Evolutionary conservation across 805 yeast genomes (phyloP), one percentile per base, ranked within the genome.

Genomic region (Myxozyma sirexii): DNA sequence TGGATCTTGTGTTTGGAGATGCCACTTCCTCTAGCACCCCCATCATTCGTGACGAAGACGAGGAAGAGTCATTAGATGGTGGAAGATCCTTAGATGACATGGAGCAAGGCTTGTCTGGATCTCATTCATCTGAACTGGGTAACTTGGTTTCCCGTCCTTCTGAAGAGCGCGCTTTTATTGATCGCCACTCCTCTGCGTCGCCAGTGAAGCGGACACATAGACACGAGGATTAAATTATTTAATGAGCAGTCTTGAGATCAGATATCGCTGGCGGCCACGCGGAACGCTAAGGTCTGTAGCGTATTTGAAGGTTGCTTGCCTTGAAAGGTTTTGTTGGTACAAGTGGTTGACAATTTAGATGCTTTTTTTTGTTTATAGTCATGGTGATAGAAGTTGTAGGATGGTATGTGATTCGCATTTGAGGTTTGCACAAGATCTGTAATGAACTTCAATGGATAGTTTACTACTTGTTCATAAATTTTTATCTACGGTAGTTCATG

Each of bases 1-100:
- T 92, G 96, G 97, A 92, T 63, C 82, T 88, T 2, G 81, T 91
- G 13, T 91, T 92, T 72, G 96, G 92, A 65, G 97, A 85, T 44
- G 59, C 68, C 79, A 66, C 72, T 1, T 71, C 78, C 1, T 57
- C 71, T 2, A 24, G n/a, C 26, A 59, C 69, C 5, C 69, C 69
- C 7, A 13, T 58, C 7, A 64, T 60, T 42, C 62, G 65, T 38
- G 75, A 70, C 21, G 55, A 46, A 12, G 46, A 44, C 8, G 49
- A 54, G 19, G 35, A 29, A n/a, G 29, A 26, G 13, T 19, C 19
- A 13, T 13, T 24, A 13, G 23, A 8, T 15, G 35, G 33, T 7
- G 27, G 45, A 41, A 5, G 26, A 41, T 29, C 24, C n/a, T n/a
- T n/a, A 23, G 23, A 23, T 17, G 53, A 48, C 23, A 33, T 48